Conservation (phyloP, 805 yeast genomes). For the Yamadazyma ubonensis region DNA sequence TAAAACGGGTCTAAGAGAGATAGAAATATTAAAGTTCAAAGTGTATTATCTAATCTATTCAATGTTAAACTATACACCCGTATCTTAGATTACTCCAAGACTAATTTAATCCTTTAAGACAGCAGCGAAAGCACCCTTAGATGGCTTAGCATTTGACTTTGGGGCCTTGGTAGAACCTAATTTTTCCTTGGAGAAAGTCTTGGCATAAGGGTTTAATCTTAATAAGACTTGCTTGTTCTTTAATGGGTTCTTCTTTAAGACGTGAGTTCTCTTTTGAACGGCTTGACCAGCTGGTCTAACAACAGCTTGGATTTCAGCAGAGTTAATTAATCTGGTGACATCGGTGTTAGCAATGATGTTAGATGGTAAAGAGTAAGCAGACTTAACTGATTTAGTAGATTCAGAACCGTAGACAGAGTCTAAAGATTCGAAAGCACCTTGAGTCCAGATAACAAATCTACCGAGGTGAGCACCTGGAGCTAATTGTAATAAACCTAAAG, state of each 20-base stretch:
- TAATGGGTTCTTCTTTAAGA: conserved; percentile 92
- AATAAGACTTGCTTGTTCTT: conserved; percentile 98
- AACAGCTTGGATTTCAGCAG: conserved; percentile 97
- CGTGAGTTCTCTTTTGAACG: conserved; percentile 90
- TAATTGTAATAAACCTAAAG: conserved; percentile 93
- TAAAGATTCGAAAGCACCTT: conserved; percentile 93
- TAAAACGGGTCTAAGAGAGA: no score
- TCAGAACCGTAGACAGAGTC: conserved; percentile 98
- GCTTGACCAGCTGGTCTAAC: conserved; percentile 95
- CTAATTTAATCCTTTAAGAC: conserved; percentile 53
- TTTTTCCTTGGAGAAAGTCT: conserved; percentile 91
- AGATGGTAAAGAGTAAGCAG: conserved; percentile 88
- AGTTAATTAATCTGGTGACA: conserved; percentile 95
- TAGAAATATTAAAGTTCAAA: no score
- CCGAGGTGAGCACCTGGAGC: conserved; percentile 99
- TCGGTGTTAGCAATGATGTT: conserved; percentile 96
- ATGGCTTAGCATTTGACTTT: conserved; percentile 60
- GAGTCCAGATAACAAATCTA: conserved; percentile 99
- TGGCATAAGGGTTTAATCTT: conserved; percentile 99
- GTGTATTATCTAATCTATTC: conserved; percentile 10
- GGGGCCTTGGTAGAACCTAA: conserved; percentile 80
- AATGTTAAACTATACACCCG: conserved; percentile 11
- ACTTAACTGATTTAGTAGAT: conserved; percentile 76
- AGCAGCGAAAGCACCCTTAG: conserved; percentile 67
- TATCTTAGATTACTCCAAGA: background rate